phyloP scores from a whole-genome alignment of 2,329 filamentous ascomycete genomes.

The Fusarium succisae region DNA sequence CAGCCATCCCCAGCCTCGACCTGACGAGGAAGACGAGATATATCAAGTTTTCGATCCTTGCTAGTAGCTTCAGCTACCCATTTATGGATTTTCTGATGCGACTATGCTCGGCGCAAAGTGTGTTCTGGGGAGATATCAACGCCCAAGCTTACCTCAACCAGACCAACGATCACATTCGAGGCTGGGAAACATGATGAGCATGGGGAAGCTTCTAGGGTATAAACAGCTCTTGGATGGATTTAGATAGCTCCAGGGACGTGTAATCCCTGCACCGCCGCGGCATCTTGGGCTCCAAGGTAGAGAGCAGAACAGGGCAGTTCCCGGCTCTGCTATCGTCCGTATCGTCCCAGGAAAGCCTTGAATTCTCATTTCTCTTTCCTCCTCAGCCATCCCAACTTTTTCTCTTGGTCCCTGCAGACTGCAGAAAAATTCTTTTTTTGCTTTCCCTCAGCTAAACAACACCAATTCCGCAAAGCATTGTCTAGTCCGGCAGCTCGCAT shows the following conservation, averaged over 20 bases:
- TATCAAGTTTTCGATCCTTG: slow-evolving; percentile 31
- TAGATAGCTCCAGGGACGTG: slow-evolving; percentile 17
- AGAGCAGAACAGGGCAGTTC: slow-evolving; percentile 13
- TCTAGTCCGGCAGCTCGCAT: slow-evolving; percentile 44
- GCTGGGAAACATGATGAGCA: slow-evolving; percentile 25
- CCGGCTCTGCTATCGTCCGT: slow-evolving; percentile 16
- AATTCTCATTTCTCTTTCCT: neutral
- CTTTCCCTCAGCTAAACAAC: slow-evolving; percentile 1
- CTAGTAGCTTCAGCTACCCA: slow-evolving; percentile 20
- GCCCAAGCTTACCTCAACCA: neutral
- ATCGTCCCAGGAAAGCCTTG: slow-evolving; percentile 23
- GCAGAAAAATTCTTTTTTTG: slow-evolving; percentile 15
- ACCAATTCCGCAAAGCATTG: slow-evolving; percentile 54
- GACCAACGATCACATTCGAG: slow-evolving; percentile 10
- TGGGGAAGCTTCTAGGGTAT: slow-evolving; percentile 15
- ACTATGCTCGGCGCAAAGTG: slow-evolving; percentile 22
- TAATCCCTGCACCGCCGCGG: slow-evolving; percentile 23
- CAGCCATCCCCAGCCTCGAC: slow-evolving; percentile 38
- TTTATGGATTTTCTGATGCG: slow-evolving; percentile 7
- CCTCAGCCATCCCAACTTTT: slow-evolving; percentile 20
- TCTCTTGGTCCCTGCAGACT: slow-evolving; percentile 14
- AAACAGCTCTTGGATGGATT: slow-evolving; percentile 8
- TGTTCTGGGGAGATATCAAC: slow-evolving; percentile 18
- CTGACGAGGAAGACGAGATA: slow-evolving; percentile 23
- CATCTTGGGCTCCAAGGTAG: slow-evolving; percentile 15